Evolutionary conservation across 208 protist genomes (phyloP), one percentile per base, ranked within the genome.

Genomic region (Trypanosoma rangeli): DNA sequence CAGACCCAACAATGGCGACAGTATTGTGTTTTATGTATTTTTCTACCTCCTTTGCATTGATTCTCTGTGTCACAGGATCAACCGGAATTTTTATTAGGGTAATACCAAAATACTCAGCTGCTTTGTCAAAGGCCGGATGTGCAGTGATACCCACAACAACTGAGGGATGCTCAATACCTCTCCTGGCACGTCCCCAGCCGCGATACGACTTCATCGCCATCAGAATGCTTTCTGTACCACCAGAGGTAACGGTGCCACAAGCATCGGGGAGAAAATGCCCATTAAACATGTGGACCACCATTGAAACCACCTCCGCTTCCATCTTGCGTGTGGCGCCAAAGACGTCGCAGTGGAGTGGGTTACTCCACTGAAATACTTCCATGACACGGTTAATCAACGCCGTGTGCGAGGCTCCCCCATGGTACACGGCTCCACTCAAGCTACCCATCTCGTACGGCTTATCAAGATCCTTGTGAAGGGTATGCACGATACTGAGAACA

Each of bases 81-180:
- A 99, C 76, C 1, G 93, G 89, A 24, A 99, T 85, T 64, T 98
- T 92, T 48, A 98, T 85, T 5, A 99, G 79, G 29, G 95, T 83
- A 54, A 99, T 94, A n/a, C 80, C 84, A 72, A 99, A 98, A 75
- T 99, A 99, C 53, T 97, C 83, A 26, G 88, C 86, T 7, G 90
- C 98, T 81, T 99, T 99, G 76, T 99, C 94, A 77, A 99, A 99
- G 3, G 98, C 98, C 20, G 97, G 92, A 78, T 99, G 98, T 3
- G 90, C 95, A 0, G 97, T 98, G 48, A 97, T 81, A 56, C 94
- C 90, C 3, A 87, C 75, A 28, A 98, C 81, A 26, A 99, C 87
- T 49, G 99, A 97, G 7, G 97, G 96, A 0, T 83, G 39, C 0
- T 74, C 74, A 62, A 99, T 97, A 56, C 94, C 95, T 49, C 84